Base-by-base conservation (phyloP, 306 rosid species). In the Citrullus amarus region DNA sequence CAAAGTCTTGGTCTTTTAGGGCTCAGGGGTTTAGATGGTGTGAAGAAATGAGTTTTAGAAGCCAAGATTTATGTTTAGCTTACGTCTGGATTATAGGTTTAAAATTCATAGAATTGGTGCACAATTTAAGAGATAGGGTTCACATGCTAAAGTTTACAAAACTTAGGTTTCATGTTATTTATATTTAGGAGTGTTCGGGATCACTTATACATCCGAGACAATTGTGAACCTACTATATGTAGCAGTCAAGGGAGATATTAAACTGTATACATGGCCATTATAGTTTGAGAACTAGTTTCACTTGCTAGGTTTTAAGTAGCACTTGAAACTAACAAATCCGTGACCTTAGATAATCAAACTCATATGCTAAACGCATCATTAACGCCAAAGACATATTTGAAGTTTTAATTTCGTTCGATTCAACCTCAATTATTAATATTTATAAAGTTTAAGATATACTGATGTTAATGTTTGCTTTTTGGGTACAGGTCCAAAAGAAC, bases 401-500 rank as follows among this genome's bases (percentile, higher is more conserved):
- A 34, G 44, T 34, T 34, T 1, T 34, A 28, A 8, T 63, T 63
- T 63, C 70, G 16, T 34, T 46, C 1, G 2, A 62, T 62, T 62
- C 44, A 9, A 4, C 50, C 7, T 66, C 8, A 1, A 18, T 38
- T 44, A 62, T 30, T 8, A 18, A 9, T 1, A 22, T 22, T 2
- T 2, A 18, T 25, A 25, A 25, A 20, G 61, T 57, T 57, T 20
- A 66, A 4, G 9, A 9, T 18, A 38, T 39, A 39, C 2, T 39
- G 3, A 3, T 2, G 14, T 39, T 67, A 8, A 15, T 41, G 11
- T 6, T 50, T 75, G 30, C 14, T 16, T 38, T 39, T 79, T 80
- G 67, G 76, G 83, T 69, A 83, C 81, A 76, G 85, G 85, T 82
- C 82, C 89, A 89, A 83, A 71, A 73, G 74, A 80, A 71, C 20